Conservation (phyloP, 2,329 filamentous ascomycete species). For the Trichophyton equinum region DNA sequence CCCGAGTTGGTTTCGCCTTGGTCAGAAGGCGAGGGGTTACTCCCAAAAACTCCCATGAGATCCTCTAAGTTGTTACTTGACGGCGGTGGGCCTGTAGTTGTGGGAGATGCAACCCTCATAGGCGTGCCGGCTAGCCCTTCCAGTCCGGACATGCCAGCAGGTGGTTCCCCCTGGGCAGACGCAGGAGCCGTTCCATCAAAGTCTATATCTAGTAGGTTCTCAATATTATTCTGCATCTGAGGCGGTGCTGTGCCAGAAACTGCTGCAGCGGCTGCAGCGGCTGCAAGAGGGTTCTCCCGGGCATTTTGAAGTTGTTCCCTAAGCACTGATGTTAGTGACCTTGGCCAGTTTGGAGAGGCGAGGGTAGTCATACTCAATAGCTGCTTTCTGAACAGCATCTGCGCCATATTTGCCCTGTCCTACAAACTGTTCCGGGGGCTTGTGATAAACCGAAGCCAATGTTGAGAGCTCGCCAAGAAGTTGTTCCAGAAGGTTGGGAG, state of each 20-base stretch:
- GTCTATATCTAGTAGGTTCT: conserved; percentile 92
- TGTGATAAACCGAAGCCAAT: conserved; percentile 94
- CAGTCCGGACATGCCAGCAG: conserved; percentile 52
- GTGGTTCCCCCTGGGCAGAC: conserved; percentile 57
- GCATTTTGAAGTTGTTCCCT: conserved; percentile 82
- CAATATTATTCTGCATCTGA: conserved; percentile 60
- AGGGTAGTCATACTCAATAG: conserved; percentile 55
- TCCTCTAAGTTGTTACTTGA: conserved; percentile 60
- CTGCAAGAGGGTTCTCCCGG: conserved; percentile 86
- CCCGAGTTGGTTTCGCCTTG: conserved; percentile 21
- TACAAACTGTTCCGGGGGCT: conserved; percentile 94
- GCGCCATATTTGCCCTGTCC: conserved; percentile 89
- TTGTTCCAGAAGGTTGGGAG: conserved; percentile 70
- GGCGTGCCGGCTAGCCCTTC: conserved; percentile 46
- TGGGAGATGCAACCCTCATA: conserved; percentile 37
- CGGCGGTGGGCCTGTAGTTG: conserved; percentile 23
- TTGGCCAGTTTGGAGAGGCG: neutral
- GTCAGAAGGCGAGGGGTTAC: conserved; percentile 19
- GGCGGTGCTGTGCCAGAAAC: conserved; percentile 42
- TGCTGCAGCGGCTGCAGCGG: conserved; percentile 58
- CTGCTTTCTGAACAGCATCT: conserved; percentile 85
- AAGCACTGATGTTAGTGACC: conserved; percentile 13
- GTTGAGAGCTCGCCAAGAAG: conserved; percentile 88
- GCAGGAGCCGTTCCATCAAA: conserved; percentile 89
- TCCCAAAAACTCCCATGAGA: conserved; percentile 56